These are phyloP conservation scores for Saccharomycopsis vini DNA, from an alignment of 805 yeast genomes.

Conservation along the genomic window DNA sequence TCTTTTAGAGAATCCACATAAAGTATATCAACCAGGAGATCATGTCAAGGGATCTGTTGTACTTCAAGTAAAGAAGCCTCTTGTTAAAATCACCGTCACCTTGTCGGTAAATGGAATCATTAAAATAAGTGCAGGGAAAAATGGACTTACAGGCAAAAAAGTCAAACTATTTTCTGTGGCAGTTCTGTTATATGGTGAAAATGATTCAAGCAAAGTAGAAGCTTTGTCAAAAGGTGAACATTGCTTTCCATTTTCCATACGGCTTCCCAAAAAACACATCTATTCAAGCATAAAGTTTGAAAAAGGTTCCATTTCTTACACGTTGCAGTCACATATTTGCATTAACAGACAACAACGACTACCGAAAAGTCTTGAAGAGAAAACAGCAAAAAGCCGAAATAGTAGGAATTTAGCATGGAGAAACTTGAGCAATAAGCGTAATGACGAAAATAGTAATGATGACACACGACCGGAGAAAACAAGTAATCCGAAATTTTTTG, in stretches of 20 bases:
- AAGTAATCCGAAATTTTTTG: too few species aligned
- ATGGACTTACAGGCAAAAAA: constrained; percentile 6
- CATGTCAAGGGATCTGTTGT: constrained; percentile 56
- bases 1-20: constrained; percentile 64
- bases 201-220: neutral
- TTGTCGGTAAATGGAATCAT: constrained; percentile 16
- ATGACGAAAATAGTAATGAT: neutral
- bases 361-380: neutral
- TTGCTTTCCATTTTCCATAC: constrained; percentile 76
- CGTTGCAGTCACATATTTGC: constrained; percentile 38
- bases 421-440: too few species aligned
- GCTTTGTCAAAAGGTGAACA: constrained; percentile 79
- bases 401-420: too few species aligned
- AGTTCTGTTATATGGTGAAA: constrained; percentile 9
- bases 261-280: constrained; percentile 64
- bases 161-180: constrained; percentile 9
- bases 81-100: constrained; percentile 34
- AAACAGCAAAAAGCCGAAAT: neutral
- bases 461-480: too few species aligned
- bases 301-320: constrained; percentile 70
- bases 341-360: neutral
- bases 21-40: constrained; percentile 74
- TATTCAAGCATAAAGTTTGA: constrained; percentile 76
- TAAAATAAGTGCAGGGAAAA: constrained; percentile 3
- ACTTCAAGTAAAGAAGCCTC: constrained; percentile 45